Evolutionary conservation across 441 rosid genomes (phyloP).

Genomic region (Capsella rubella): DNA sequence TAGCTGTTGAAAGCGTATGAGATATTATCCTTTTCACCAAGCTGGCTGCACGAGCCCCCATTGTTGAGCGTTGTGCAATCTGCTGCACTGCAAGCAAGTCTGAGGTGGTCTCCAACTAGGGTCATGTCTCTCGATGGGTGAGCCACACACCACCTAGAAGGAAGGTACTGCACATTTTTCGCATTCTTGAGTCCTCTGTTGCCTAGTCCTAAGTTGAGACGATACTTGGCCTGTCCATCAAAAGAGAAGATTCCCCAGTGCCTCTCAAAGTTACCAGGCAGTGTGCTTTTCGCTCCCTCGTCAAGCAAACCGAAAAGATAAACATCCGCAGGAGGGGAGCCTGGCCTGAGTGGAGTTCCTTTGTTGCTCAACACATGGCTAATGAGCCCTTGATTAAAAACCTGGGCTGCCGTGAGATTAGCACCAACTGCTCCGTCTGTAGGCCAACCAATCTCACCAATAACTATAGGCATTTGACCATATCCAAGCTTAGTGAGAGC

Average conservation of each 20-base stretch:
- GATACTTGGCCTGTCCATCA: slow-evolving; percentile 95
- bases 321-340: slow-evolving; percentile 73
- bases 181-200: slow-evolving; percentile 74
- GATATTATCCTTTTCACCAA: slow-evolving; percentile 84
- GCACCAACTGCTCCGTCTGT: slow-evolving; percentile 86
- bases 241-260: slow-evolving; percentile 99
- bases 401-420: slow-evolving; percentile 80
- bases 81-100: slow-evolving; percentile 76
- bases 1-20: slow-evolving; percentile 95
- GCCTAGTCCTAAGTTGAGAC: too few species aligned
- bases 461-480: slow-evolving; percentile 85
- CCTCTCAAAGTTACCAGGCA: slow-evolving; percentile 94
- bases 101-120: slow-evolving; percentile 71
- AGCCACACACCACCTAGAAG: slow-evolving; percentile 95
- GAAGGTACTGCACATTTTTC: slow-evolving; percentile 74
- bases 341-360: slow-evolving; percentile 94
- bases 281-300: slow-evolving; percentile 83
- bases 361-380: slow-evolving; percentile 68
- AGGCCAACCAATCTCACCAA: slow-evolving; percentile 99
- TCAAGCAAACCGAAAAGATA: slow-evolving; percentile 91
- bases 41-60: slow-evolving; percentile 88
- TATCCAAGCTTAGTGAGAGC: slow-evolving; percentile 86
- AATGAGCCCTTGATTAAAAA: slow-evolving; percentile 88
- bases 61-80: slow-evolving; percentile 91
- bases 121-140: slow-evolving; percentile 73